Evolutionary conservation across 192 early-diverging fungal genomes (phyloP).

Genomic region (Lobosporangium transversale): DNA sequence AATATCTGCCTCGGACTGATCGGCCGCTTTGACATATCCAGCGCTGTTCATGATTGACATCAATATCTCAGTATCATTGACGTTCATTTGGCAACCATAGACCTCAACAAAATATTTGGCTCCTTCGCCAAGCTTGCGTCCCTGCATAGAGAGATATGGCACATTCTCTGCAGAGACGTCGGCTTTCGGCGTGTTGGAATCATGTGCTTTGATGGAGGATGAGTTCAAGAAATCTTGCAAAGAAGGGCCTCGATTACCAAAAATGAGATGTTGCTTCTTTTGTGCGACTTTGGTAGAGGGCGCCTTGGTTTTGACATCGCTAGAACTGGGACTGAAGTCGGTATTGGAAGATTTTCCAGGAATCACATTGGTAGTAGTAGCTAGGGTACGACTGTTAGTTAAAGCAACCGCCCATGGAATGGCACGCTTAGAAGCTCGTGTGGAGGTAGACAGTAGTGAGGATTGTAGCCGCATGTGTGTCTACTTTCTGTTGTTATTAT

Average conservation of each 20-base stretch:
- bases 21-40: slow-evolving; percentile 70
- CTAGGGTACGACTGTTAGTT: no score
- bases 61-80: slow-evolving; percentile 82
- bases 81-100: slow-evolving; percentile 87
- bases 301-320: no score
- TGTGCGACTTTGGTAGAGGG: neutral
- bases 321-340: no score
- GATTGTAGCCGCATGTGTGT: no score
- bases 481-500: no score
- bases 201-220: slow-evolving; percentile 8
- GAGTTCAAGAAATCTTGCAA: slow-evolving; percentile 57
- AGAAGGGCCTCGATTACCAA: slow-evolving; percentile 60
- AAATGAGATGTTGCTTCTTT: slow-evolving; percentile 55
- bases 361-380: no score
- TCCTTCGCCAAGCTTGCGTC: slow-evolving; percentile 61
- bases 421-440: no score
- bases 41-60: slow-evolving; percentile 75
- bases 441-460: no score
- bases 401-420: no score
- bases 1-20: slow-evolving; percentile 67
- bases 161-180: slow-evolving; percentile 30
- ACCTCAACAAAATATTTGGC: slow-evolving; percentile 80
- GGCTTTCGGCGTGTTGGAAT: neutral
- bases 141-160: slow-evolving; percentile 56
- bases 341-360: no score